Evolutionary conservation across 257 asterid genomes (phyloP).

Genomic region (Jacaranda copaia): DNA sequence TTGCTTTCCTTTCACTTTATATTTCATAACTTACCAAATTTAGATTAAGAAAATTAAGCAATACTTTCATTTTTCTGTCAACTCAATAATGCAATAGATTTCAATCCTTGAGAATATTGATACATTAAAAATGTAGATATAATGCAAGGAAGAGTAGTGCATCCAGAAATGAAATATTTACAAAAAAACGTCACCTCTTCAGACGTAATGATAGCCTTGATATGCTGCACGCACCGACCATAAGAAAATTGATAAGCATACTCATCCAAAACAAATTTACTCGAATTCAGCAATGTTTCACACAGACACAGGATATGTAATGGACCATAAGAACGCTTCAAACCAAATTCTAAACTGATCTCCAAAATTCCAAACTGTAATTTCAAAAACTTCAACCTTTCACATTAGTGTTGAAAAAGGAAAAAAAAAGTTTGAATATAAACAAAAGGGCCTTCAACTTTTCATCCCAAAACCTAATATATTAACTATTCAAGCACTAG

Average conservation of each 20-base stretch:
- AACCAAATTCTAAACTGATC: background rate
- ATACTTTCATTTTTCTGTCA: background rate
- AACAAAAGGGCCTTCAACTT: slow-evolving; percentile 15
- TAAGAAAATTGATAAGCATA: slow-evolving; percentile 26
- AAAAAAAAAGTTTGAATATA: background rate
- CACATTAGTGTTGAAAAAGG: background rate
- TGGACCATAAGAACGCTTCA: background rate
- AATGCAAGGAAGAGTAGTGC: background rate
- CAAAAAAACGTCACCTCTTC: slow-evolving; percentile 66
- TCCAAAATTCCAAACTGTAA: background rate
- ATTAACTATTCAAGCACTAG: background rate
- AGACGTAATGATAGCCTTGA: slow-evolving; percentile 94
- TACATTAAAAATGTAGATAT: background rate
- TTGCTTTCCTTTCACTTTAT: slow-evolving; percentile 12
- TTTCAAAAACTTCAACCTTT: slow-evolving; percentile 10
- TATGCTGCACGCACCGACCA: slow-evolving; percentile 69
- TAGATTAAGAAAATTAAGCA: slow-evolving; percentile 1
- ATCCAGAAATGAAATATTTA: background rate
- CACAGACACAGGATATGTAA: background rate
- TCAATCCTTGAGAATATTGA: background rate
- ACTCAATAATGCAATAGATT: background rate
- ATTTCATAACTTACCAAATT: background rate
- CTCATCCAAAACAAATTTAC: background rate
- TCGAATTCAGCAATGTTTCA: slow-evolving; percentile 12
- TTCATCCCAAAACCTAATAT: slow-evolving; percentile 1